These are phyloP conservation scores for Aeminium ludgeri DNA, from an alignment of 495 filamentous ascomycete species.

Conservation along the genomic window DNA sequence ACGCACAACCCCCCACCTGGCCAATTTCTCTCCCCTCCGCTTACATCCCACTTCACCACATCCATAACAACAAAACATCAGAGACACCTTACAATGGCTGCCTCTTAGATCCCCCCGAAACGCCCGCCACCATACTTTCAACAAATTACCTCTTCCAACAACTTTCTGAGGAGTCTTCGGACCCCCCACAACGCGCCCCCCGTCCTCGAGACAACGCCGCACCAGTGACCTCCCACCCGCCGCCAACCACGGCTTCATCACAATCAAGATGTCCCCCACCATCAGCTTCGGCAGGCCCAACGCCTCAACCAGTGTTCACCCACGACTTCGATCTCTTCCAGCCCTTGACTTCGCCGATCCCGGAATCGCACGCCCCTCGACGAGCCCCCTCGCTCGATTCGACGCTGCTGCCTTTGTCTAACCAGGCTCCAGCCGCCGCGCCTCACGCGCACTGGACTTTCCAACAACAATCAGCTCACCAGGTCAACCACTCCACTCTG, in stretches of 20 bases:
- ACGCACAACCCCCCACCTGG: too few species aligned
- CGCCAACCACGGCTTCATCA: conserved; percentile 48
- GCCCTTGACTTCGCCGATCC: conserved; percentile 18
- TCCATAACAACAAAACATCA: conserved; percentile 21
- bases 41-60: conserved; percentile 10
- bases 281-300: conserved; percentile 30
- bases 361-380: conserved; percentile 15
- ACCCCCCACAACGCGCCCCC: conserved; percentile 41
- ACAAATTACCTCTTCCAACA: conserved; percentile 9
- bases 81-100: conserved; percentile 32
- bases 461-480: conserved; percentile 19
- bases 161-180: conserved; percentile 26
- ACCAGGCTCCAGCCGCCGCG: conserved; percentile 8
- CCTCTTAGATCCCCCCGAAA: conserved; percentile 25
- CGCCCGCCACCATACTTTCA: conserved; percentile 7
- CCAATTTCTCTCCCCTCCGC: neutral
- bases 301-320: conserved; percentile 23
- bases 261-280: conserved; percentile 47
- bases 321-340: conserved; percentile 30
- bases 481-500: conserved; percentile 17
- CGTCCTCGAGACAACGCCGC: conserved; percentile 27
- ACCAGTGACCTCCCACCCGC: conserved; percentile 36
- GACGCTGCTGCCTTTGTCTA: conserved; percentile 26
- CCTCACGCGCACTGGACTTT: neutral
- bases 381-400: conserved; percentile 22